These are phyloP conservation scores for Neofusicoccum sp. DNA, from an alignment of 2,329 filamentous ascomycete species.

Conservation along the genomic window DNA sequence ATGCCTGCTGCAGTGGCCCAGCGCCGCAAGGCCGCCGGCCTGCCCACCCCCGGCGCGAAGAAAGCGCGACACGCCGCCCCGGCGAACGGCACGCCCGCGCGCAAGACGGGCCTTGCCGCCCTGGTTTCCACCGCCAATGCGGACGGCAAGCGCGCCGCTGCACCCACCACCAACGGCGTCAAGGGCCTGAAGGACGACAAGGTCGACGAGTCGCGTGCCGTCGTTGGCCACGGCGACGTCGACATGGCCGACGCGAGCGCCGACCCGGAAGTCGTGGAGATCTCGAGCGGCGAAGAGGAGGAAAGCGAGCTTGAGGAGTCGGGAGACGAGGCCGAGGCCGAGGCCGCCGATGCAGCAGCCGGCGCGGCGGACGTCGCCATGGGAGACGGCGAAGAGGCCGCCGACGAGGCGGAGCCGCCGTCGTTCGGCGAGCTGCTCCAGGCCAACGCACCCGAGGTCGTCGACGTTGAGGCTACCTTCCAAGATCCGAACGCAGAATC, in stretches of 20 bases:
- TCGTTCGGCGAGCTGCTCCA: constrained; percentile 86
- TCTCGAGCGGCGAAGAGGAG: constrained; percentile 47
- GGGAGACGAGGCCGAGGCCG: constrained; percentile 20
- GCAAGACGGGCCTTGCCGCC: constrained; percentile 31
- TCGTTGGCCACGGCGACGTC: constrained; percentile 49
- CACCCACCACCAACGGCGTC: constrained; percentile 46
- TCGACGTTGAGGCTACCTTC: constrained; percentile 68
- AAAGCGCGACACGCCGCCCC: constrained; percentile 28
- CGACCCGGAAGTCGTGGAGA: constrained; percentile 43
- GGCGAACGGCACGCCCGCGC: constrained; percentile 3
- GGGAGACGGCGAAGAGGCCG: constrained; percentile 31
- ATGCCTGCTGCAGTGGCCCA: constrained; percentile 37
- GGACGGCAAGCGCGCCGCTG: constrained; percentile 36
- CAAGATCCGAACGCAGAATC: constrained; percentile 44
- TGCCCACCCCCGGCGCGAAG: constrained; percentile 33
- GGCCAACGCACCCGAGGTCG: constrained; percentile 64
- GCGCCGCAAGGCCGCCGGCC: constrained; percentile 16
- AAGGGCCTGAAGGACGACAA: constrained; percentile 49
- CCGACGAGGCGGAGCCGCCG: constrained; percentile 48
- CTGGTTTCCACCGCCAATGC: constrained; percentile 28
- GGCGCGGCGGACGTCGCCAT: constrained; percentile 7
- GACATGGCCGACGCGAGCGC: constrained; percentile 33
- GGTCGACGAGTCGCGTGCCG: constrained; percentile 58
- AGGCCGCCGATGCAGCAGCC: constrained; percentile 22
- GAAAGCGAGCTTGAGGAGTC: constrained; percentile 22